A percentile compares a stretch with the other conserved stretches of the same genome.
These are phyloP conservation scores for Entomortierella beljakovae DNA, from an alignment of 192 early-diverging fungal genomes.

Conservation along the genomic window DNA sequence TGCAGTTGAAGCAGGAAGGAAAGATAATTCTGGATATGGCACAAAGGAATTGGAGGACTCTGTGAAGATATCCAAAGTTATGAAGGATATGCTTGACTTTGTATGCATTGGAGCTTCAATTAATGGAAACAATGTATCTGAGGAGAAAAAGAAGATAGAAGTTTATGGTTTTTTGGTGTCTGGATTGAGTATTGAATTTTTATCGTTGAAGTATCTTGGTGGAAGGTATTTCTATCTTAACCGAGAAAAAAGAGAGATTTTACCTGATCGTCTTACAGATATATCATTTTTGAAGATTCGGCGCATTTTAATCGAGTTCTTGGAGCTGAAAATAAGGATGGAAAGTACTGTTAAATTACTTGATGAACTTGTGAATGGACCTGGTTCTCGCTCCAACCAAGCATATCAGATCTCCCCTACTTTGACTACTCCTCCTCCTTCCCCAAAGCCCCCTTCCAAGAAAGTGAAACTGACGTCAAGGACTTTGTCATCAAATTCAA, in stretches of 20 bases:
- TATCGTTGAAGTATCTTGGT: not conserved
- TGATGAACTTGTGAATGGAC: not conserved
- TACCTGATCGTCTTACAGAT: not conserved
- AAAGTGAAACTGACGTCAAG: not conserved
- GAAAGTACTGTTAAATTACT: not conserved
- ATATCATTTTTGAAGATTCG: not conserved
- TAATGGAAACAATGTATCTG: not conserved
- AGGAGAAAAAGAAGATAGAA: conserved; percentile 1
- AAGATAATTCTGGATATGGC: not conserved
- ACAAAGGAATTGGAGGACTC: conserved; percentile 1
- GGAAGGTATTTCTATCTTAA: not conserved
- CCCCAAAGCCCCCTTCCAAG: not conserved
- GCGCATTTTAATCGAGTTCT: not conserved
- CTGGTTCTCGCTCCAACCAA: not conserved
- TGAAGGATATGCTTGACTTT: conserved; percentile 5
- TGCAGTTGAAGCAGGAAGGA: conserved; percentile 1
- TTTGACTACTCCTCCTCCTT: not conserved
- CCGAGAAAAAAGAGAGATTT: not conserved
- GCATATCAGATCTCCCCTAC: not conserved
- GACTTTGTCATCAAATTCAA: not conserved
- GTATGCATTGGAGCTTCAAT: not conserved
- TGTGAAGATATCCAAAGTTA: conserved; percentile 8
- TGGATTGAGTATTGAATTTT: conserved; percentile 3
- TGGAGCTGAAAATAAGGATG: not conserved
- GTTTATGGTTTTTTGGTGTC: conserved; percentile 4